Evolutionary conservation across 768 basidiomycete species (phyloP), one percentile per base, ranked within the genome.

Genomic region (Harrya chromipes): DNA sequence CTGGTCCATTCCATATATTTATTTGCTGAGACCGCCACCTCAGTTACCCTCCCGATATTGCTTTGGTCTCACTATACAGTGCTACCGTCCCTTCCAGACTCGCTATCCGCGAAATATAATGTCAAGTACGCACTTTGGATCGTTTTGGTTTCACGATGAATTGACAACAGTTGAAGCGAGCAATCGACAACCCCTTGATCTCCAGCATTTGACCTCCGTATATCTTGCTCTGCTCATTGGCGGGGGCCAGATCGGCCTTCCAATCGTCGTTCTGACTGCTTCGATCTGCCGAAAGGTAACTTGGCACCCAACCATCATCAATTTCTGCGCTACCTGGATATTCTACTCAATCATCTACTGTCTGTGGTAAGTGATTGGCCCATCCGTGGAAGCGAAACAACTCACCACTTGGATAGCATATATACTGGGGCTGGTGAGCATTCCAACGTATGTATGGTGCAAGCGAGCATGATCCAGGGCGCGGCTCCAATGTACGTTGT

Each of bases 291-390:
- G 70, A 55, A 72, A 68, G 37, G 61, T 74, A 23, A 63, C 67
- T 33, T 74, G 77, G 47, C 78, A 76, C 46, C 77, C 80, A 1
- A 75, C 75, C 1, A 70, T 83, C 55, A 63, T 82, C 51, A 83
- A 84, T 52, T 77, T 83, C 52, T 82, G 79, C 49, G 45, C 77
- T n/a, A 71, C 76, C 40, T 80, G 80, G 79, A 72, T 77, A 10
- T 55, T 83, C 36, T 81, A 75, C 56, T 82, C 82, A 6, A 59
- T 82, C 49, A 66, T 72, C 27, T 78, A 75, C 57, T 76, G 71
- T 56, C 52, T 84, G 17, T 59, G 74, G 83, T 82, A 53, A 66
- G 82, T 66, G 27, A 37, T n/a, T 12, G 12, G 24, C 29, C 29
- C 10, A 10, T 40, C 34, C 24, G 37, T 23, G 14, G 24, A 39